Percentiles rank a stretch among this genome's conserved stretches.
phyloP scores from a whole-genome alignment of 2,329 filamentous ascomycete species.

The Sphaerostilbella broomeana region DNA sequence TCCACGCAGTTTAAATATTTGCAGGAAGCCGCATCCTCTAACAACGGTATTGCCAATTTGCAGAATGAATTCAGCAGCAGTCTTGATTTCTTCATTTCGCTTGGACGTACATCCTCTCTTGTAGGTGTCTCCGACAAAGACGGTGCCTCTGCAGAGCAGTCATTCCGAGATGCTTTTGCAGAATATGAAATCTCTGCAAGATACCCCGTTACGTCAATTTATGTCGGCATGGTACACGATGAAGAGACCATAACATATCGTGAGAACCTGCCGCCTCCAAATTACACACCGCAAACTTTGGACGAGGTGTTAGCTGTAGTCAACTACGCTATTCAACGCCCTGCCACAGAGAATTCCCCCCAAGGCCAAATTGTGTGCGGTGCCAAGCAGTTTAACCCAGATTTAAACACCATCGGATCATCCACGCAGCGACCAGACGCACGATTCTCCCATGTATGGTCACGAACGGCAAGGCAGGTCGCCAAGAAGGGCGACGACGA shows the following conservation, averaged over 20 bases:
- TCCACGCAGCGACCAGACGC: conserved; percentile 3
- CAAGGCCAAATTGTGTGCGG: conserved; percentile 10
- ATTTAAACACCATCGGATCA: neutral
- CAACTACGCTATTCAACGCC: conserved; percentile 8
- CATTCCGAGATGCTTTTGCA: conserved; percentile 10
- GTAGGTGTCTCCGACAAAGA: conserved; percentile 2
- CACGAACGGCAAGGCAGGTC: neutral
- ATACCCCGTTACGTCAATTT: conserved; percentile 6
- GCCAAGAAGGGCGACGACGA: conserved; percentile 4
- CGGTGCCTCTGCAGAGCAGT: conserved; percentile 1
- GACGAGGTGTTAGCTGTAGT: conserved; percentile 9
- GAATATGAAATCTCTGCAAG: conserved; percentile 1
- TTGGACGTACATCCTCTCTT: conserved; percentile 2
- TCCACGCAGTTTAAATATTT: no score
- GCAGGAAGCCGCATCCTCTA: no score
- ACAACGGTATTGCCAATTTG: conserved; percentile 4
- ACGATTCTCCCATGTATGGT: conserved; percentile 11
- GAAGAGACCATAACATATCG: neutral
- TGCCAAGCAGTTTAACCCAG: neutral
- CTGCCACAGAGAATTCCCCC: neutral
- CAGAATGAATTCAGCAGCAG: conserved; percentile 1
- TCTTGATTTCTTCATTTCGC: conserved; percentile 11
- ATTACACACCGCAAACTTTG: conserved; percentile 1
- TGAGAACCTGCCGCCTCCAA: neutral
- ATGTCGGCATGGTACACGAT: neutral